These are phyloP conservation scores for Eimeria acervulina DNA, from an alignment of 169 alveolate genomes.

Conservation along the genomic window DNA sequence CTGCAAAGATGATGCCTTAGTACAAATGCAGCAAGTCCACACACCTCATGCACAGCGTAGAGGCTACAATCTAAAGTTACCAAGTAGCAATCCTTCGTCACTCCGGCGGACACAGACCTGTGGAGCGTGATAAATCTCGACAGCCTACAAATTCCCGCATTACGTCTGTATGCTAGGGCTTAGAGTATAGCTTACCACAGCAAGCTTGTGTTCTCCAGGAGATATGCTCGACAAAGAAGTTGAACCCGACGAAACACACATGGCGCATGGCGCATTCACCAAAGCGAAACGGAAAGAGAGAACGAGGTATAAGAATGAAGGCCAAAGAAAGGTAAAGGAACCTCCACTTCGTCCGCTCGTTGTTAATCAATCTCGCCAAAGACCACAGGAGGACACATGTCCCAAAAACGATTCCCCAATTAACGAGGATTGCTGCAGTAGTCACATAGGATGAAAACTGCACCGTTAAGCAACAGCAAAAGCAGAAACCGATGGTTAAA, in stretches of 20 bases:
- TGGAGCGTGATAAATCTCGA: not conserved
- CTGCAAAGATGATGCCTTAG: not conserved
- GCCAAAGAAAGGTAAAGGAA: slow-evolving; percentile 28
- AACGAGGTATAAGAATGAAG: slow-evolving; percentile 32
- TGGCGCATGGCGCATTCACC: slow-evolving; percentile 50
- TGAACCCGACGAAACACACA: slow-evolving; percentile 69
- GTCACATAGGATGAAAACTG: not conserved
- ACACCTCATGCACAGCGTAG: not conserved
- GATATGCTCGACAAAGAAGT: slow-evolving; percentile 6
- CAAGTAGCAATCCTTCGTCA: not conserved
- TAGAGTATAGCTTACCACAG: not conserved
- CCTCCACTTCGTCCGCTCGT: slow-evolving; percentile 20
- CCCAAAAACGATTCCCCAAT: slow-evolving; percentile 50
- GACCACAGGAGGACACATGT: slow-evolving; percentile 57
- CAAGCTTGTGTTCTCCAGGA: slow-evolving; percentile 54
- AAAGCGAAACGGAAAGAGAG: slow-evolving; percentile 16
- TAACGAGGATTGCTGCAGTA: slow-evolving; percentile 60
- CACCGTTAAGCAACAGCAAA: not conserved
- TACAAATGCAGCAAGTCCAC: slow-evolving; percentile 46
- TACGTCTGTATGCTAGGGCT: not conserved
- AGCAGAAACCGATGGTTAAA: not conserved
- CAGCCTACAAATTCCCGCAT: not conserved
- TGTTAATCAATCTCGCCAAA: slow-evolving; percentile 3
- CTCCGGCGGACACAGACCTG: too few relatives aligned
- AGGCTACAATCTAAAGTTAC: not conserved